These are phyloP conservation scores for Alternaria sp. DNA, from an alignment of 2,329 filamentous ascomycete genomes.

Conservation along the genomic window DNA sequence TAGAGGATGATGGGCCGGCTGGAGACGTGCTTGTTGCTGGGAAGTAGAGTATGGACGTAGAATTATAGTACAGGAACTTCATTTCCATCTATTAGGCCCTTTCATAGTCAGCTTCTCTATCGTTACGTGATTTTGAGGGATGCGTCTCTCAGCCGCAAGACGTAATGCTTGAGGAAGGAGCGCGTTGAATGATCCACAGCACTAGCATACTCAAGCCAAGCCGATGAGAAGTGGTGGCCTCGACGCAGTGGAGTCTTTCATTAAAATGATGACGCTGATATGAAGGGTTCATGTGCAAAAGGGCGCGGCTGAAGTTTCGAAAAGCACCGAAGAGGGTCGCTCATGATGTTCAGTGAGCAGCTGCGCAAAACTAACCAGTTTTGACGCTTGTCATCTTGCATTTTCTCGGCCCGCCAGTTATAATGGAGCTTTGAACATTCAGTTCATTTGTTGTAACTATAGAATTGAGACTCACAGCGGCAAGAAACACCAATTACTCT, in stretches of 20 bases:
- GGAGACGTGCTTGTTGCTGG: not conserved
- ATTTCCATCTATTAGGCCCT: no score
- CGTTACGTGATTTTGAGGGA: constrained; percentile 17
- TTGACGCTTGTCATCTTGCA: not conserved
- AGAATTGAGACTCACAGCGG: no score
- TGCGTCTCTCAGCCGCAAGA: constrained; percentile 20
- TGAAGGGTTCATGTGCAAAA: not conserved
- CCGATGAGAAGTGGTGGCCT: constrained; percentile 26
- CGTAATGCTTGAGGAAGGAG: constrained; percentile 17
- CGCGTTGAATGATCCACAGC: constrained; percentile 22
- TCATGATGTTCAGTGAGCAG: not conserved
- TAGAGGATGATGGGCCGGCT: not conserved
- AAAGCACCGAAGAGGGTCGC: not conserved
- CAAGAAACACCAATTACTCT: not conserved
- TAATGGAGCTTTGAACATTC: not conserved
- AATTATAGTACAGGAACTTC: not conserved
- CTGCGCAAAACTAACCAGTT: not conserved
- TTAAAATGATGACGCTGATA: not conserved
- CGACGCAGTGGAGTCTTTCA: not conserved
- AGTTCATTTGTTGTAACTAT: not conserved
- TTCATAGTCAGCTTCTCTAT: constrained; percentile 15
- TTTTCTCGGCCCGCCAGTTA: not conserved
- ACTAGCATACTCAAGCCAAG: constrained; percentile 31
- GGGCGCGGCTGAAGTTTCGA: not conserved
- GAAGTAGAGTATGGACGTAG: not conserved